Evolutionary conservation across 257 asterid species (phyloP), one percentile per base, ranked within the genome.

Genomic region (Ophiorrhiza pumila): DNA sequence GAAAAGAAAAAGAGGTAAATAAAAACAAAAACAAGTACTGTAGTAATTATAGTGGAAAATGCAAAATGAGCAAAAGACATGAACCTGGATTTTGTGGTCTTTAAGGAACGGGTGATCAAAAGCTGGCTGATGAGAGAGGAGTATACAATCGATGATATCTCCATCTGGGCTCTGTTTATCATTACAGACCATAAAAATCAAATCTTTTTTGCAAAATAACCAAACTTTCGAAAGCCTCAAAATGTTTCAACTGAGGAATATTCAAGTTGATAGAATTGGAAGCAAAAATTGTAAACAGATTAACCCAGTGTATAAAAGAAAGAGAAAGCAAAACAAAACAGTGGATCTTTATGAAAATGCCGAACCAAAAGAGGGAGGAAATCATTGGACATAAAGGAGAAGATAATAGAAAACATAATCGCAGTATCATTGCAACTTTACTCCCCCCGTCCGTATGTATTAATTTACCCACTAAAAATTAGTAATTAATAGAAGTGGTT

Each of bases 51-150:
- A 10, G 35, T 49, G 70, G 27, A 31, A 50, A 49, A 59, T 6
- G 37, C 50, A n/a, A 29, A 63, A 58, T 27, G 25, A 31, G 14
- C 18, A 65, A 31, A 73, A 9, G 31, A 53, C 68, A 53, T 31
- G 64, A 32, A 91, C 97, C 97, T 90, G 96, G 68, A 90, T 90
- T 79, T 90, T 89, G 86, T 92, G 97, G 86, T 92, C 96, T 84
- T 85, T 89, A 83, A 91, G 93, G 72, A 91, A 90, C 34, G 96
- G 96, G n/a, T 89, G 96, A 82, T 91, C 97, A 71, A 91, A 89
- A 71, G 96, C 96, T 50, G 91, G 95, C 71, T 91, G 97, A 55
- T 87, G 86, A 84, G 96, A 81, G 78, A 91, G 82, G 88, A 77
- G 95, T 12, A 91, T 90, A 75, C 97, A 91, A 85, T 91, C 97